Evolutionary conservation across 139 green algal species (phyloP).

Genomic region (Chlamydomonas eustigma): DNA sequence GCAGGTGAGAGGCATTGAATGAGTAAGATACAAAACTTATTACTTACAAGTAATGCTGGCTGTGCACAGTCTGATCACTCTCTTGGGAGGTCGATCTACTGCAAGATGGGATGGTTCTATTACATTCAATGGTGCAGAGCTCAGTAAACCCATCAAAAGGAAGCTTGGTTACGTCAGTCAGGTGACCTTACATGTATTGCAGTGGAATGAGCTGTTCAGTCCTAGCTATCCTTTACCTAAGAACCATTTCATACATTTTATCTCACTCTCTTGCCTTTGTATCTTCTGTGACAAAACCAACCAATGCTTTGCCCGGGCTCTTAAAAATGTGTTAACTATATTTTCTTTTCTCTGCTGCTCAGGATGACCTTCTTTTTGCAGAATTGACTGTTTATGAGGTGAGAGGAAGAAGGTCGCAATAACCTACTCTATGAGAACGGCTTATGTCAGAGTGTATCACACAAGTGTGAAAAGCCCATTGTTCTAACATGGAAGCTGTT

Average conservation of each 20-base stretch:
- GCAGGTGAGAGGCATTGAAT: constrained; percentile 18
- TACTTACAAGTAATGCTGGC: too few species aligned
- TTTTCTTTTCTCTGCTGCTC: constrained; percentile 16
- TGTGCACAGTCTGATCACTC: constrained; percentile 15
- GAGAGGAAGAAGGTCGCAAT: constrained; percentile 4
- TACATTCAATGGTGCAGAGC: constrained; percentile 65
- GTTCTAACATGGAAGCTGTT: too few species aligned
- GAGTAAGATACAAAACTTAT: too few species aligned
- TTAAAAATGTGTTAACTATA: too few species aligned
- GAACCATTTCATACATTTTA: too few species aligned
- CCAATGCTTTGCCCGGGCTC: too few species aligned
- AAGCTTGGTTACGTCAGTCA: constrained; percentile 72
- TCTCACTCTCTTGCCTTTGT: too few species aligned
- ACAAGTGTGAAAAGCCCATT: too few species aligned
- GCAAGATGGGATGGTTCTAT: constrained; percentile 39
- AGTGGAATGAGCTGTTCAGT: background rate
- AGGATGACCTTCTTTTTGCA: constrained; percentile 88
- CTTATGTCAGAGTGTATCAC: background rate
- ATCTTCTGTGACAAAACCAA: too few species aligned
- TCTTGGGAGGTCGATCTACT: constrained; percentile 61
- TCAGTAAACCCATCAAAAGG: constrained; percentile 63
- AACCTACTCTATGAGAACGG: constrained; percentile 6
- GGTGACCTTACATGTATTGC: constrained; percentile 19
- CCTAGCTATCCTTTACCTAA: too few species aligned
- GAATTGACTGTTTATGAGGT: constrained; percentile 71